Percentiles rank a stretch among this genome's conserved stretches.
phyloP scores from a whole-genome alignment of 2,329 filamentous ascomycete species.

The Diaporthe citriasiana region DNA sequence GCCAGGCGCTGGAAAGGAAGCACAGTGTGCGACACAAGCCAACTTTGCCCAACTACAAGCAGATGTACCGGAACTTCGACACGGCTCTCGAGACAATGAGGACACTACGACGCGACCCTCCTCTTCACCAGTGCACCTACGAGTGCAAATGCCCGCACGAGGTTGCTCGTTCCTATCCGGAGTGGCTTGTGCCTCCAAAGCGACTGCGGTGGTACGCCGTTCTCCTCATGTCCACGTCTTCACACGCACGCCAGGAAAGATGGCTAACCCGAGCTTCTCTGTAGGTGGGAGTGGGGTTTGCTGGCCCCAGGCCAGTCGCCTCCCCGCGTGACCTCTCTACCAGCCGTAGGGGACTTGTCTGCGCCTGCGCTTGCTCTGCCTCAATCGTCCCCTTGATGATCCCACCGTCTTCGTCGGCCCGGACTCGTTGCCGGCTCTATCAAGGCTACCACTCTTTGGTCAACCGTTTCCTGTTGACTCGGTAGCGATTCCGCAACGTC shows the following conservation, averaged over 20 bases:
- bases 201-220: not conserved
- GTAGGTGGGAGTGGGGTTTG: slow-evolving; percentile 8
- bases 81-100: slow-evolving; percentile 15
- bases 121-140: not conserved
- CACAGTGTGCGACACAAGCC: slow-evolving; percentile 9
- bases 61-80: slow-evolving; percentile 23
- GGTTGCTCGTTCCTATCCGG: not conserved
- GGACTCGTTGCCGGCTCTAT: not conserved
- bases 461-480: not conserved
- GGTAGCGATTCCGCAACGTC: not conserved
- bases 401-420: too few species aligned
- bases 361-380: not conserved
- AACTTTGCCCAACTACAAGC: slow-evolving; percentile 13
- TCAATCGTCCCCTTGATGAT: not conserved
- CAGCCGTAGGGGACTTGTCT: not conserved
- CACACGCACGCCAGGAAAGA: not conserved
- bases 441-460: slow-evolving; percentile 2
- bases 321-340: not conserved
- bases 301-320: not conserved
- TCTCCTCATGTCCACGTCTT: not conserved
- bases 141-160: not conserved
- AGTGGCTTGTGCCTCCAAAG: slow-evolving; percentile 23
- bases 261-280: not conserved
- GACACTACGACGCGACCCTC: not conserved
- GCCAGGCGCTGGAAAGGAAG: slow-evolving; percentile 4